phyloP scores from a whole-genome alignment of 352 stramenopile genomes.

The Phytophthora niederhauseri region DNA sequence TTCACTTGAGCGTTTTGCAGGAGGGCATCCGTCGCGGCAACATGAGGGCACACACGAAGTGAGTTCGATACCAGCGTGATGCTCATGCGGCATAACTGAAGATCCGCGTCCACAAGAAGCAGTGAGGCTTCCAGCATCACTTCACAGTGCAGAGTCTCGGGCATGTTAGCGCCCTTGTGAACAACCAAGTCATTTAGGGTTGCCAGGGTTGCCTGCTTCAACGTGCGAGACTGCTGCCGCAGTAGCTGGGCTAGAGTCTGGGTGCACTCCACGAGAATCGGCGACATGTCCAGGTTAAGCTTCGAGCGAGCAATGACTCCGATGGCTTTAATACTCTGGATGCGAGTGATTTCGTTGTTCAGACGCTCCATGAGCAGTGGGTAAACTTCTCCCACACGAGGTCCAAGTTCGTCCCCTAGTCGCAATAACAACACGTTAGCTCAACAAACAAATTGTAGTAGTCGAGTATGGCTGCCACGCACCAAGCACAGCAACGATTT shows the following conservation, averaged over 20 bases:
- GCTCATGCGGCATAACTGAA: slow-evolving; percentile 96
- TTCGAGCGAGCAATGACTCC: slow-evolving; percentile 88
- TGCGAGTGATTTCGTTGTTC: slow-evolving; percentile 98
- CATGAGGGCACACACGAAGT: slow-evolving; percentile 64
- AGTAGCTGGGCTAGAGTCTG: slow-evolving; percentile 92
- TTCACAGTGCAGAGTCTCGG: slow-evolving; percentile 82
- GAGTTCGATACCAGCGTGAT: slow-evolving; percentile 89
- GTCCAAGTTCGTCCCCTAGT: slow-evolving; percentile 81
- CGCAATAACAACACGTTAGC: slow-evolving; percentile 20
- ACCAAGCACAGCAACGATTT: slow-evolving; percentile 86
- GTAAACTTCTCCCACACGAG: slow-evolving; percentile 86
- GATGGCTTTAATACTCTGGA: slow-evolving; percentile 97
- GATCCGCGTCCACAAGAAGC: slow-evolving; percentile 95
- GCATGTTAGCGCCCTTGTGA: slow-evolving; percentile 72
- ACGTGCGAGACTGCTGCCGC: slow-evolving; percentile 93
- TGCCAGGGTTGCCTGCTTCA: slow-evolving; percentile 95
- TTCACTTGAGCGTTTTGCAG: slow-evolving; percentile 76
- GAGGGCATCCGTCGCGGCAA: slow-evolving; percentile 65
- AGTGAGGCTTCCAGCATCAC: slow-evolving; percentile 91
- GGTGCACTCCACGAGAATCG: slow-evolving; percentile 91
- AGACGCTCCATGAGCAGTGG: slow-evolving; percentile 96
- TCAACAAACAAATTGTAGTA: background rate
- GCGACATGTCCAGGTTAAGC: slow-evolving; percentile 89
- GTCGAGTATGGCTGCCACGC: slow-evolving; percentile 15
- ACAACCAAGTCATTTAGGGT: slow-evolving; percentile 93